phyloP scores from a whole-genome alignment of 2,329 filamentous ascomycete genomes.

The Venturia pyrina region DNA sequence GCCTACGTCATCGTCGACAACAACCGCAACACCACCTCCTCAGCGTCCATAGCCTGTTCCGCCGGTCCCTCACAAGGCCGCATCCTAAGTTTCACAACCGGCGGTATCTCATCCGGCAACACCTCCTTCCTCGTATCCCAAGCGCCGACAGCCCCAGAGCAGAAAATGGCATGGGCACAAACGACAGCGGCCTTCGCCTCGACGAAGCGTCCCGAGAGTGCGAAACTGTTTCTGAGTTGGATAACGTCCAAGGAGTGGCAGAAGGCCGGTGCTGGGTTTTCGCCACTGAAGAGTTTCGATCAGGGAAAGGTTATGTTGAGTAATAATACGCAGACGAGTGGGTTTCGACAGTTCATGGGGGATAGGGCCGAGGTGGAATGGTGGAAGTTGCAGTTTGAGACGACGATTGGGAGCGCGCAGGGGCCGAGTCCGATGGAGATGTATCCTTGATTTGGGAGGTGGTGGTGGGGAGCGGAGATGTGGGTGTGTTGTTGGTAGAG shows the following conservation, averaged over 20 bases:
- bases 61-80: neutral
- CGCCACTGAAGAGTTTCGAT: neutral
- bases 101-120: too few relatives aligned
- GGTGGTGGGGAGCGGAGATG: too few relatives aligned
- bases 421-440: neutral
- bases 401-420: neutral
- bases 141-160: neutral
- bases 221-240: neutral
- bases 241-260: too few relatives aligned
- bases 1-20: neutral
- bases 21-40: neutral
- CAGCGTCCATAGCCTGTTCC: neutral
- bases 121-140: neutral
- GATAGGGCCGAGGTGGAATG: neutral
- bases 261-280: too few relatives aligned
- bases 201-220: neutral
- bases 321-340: neutral
- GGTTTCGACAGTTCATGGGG: neutral
- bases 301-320: neutral
- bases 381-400: neutral
- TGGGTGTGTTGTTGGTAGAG: too few relatives aligned
- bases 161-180: neutral
- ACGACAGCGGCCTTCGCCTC: neutral
- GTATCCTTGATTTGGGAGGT: neutral
- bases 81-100: too few relatives aligned